Conservation (phyloP, 352 stramenopile genomes). For the Globisporangium spiculum region DNA sequence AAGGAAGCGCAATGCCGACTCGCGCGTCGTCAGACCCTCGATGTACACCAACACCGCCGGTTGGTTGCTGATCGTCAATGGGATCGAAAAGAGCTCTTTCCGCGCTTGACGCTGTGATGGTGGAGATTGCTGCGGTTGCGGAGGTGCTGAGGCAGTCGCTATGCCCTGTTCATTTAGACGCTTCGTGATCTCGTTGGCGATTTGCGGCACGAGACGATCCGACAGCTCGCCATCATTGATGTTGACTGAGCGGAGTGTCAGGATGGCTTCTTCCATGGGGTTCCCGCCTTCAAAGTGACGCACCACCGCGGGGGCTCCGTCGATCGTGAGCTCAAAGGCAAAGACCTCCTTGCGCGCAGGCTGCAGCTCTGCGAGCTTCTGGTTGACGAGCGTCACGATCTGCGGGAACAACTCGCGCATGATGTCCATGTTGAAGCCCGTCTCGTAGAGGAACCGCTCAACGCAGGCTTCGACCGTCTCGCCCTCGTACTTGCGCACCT, state of each 20-base stretch:
- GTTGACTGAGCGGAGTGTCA: slow-evolving; percentile 42
- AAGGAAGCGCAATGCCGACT: slow-evolving; percentile 63
- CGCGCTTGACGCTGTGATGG: slow-evolving; percentile 7
- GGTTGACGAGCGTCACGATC: slow-evolving; percentile 50
- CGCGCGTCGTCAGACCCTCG: slow-evolving; percentile 51
- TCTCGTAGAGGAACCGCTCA: slow-evolving; percentile 65
- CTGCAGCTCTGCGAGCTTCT: slow-evolving; percentile 57
- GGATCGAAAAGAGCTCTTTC: slow-evolving; percentile 65
- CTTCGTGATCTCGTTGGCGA: slow-evolving; percentile 57
- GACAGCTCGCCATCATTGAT: slow-evolving; percentile 49
- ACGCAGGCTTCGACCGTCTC: slow-evolving; percentile 54
- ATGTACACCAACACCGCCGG: slow-evolving; percentile 55
- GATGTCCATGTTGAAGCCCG: slow-evolving; percentile 52
- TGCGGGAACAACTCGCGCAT: slow-evolving; percentile 67
- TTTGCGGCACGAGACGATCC: slow-evolving; percentile 49
- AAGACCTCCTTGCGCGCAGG: slow-evolving; percentile 54
- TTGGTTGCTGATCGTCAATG: slow-evolving; percentile 52
- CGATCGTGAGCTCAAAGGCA: slow-evolving; percentile 52
- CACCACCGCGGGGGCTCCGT: slow-evolving; percentile 39
- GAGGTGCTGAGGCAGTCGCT: neutral
- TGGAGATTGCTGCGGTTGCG: neutral
- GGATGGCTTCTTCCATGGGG: slow-evolving; percentile 53
- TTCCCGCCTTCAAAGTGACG: slow-evolving; percentile 69
- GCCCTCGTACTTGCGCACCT: slow-evolving; percentile 62
- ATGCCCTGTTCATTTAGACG: slow-evolving; percentile 27